Conservation (phyloP, 352 stramenopile genomes). For the Phytophthora sansomeana region DNA sequence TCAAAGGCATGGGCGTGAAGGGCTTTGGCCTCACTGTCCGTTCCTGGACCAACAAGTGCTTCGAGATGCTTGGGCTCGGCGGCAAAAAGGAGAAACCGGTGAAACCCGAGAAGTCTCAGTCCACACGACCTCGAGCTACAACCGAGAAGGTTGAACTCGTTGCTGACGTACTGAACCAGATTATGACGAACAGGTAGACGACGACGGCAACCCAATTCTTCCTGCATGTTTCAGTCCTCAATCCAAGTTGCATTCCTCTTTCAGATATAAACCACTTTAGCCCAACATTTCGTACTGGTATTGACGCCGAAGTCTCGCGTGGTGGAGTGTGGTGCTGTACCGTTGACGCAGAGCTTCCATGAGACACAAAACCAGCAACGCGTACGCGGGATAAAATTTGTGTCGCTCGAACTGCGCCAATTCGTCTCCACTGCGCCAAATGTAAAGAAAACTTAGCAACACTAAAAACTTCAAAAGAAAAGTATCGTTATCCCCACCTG, state of each 20-base stretch:
- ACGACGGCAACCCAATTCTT: conserved; percentile 27
- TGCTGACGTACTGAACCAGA: background rate
- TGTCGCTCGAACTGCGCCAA: conserved; percentile 66
- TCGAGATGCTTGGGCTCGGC: conserved; percentile 31
- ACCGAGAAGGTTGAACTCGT: conserved; percentile 1
- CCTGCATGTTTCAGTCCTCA: conserved; percentile 2
- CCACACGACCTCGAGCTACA: conserved; percentile 18
- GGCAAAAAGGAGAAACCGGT: conserved; percentile 35
- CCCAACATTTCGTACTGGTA: conserved; percentile 66
- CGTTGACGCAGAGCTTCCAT: conserved; percentile 86
- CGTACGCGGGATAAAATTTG: conserved; percentile 80
- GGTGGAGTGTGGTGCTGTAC: conserved; percentile 69
- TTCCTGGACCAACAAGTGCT: conserved; percentile 37
- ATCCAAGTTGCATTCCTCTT: conserved; percentile 14
- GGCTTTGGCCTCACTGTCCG: conserved; percentile 39
- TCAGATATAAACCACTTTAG: conserved; percentile 27
- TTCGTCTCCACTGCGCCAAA: conserved; percentile 46
- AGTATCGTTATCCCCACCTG: conserved; percentile 36
- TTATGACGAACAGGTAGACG: conserved; percentile 3
- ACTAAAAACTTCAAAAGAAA: background rate
- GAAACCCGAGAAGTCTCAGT: conserved; percentile 10
- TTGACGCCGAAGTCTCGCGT: conserved; percentile 57
- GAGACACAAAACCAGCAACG: conserved; percentile 65
- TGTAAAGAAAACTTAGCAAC: conserved; percentile 2
- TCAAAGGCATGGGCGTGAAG: conserved; percentile 62